These are phyloP conservation scores for Trichoderma asperellum DNA, from an alignment of 2,329 filamentous ascomycete species.

Conservation along the genomic window DNA sequence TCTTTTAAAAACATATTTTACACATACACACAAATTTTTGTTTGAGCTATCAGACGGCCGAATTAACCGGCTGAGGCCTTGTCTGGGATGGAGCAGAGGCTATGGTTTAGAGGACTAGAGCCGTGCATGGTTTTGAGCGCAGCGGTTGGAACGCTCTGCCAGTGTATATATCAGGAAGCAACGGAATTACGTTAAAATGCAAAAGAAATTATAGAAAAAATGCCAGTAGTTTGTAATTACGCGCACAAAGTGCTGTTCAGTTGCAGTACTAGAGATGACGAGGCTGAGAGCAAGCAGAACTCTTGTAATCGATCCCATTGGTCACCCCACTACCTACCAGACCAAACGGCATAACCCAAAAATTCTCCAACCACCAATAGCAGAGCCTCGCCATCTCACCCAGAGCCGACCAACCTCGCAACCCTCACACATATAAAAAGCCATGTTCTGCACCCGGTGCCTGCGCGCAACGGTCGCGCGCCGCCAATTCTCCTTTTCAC, in stretches of 20 bases:
- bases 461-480: constrained; percentile 49
- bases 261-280: not conserved
- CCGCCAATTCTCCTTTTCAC: constrained; percentile 39
- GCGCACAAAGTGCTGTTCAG: not conserved
- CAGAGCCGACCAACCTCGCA: constrained; percentile 30
- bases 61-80: constrained; percentile 4
- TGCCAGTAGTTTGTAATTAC: not conserved
- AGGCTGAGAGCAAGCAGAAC: constrained; percentile 37
- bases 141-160: constrained; percentile 38
- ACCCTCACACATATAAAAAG: constrained; percentile 33
- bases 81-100: constrained; percentile 17
- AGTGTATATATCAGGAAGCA: constrained; percentile 42
- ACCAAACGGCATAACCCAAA: constrained; percentile 35
- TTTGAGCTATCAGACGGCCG: constrained; percentile 1
- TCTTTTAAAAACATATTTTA: not conserved
- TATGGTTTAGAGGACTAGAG: constrained; percentile 13
- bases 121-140: constrained; percentile 31
- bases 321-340: constrained; percentile 29
- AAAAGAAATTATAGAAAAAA: constrained; percentile 9
- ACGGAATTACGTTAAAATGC: constrained; percentile 34
- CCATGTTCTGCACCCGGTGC: constrained; percentile 53
- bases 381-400: constrained; percentile 35
- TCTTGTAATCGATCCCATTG: constrained; percentile 36
- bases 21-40: not conserved
- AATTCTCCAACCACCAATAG: constrained; percentile 32